Evolutionary conservation across 345 rosid species (phyloP).

Genomic region (Murraya koenigii): DNA sequence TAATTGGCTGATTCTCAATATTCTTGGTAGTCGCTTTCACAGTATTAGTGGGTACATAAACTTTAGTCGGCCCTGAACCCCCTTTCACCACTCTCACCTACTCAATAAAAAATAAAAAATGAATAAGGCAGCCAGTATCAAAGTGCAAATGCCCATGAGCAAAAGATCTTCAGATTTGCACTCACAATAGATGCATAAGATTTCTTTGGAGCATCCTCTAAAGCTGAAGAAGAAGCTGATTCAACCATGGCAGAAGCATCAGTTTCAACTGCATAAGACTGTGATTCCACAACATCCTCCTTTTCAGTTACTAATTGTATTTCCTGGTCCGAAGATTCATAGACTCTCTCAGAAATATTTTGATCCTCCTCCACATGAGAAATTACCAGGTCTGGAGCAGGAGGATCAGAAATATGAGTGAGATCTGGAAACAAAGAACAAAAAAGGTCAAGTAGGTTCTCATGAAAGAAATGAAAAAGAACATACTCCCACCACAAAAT

Average conservation of each 20-base stretch:
- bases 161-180: slow-evolving; percentile 13
- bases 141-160: not conserved
- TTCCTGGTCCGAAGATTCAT: slow-evolving; percentile 43
- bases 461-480: not conserved
- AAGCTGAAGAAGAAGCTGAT: slow-evolving; percentile 33
- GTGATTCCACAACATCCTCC: slow-evolving; percentile 43
- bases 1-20: slow-evolving; percentile 29
- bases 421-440: slow-evolving; percentile 29
- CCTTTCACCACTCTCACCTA: slow-evolving; percentile 68
- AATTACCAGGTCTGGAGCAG: slow-evolving; percentile 27
- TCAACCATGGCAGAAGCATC: slow-evolving; percentile 34
- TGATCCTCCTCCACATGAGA: slow-evolving; percentile 35
- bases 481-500: not conserved
- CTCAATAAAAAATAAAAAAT: not conserved
- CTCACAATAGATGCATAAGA: slow-evolving; percentile 86
- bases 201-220: slow-evolving; percentile 65
- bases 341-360: slow-evolving; percentile 36
- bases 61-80: slow-evolving; percentile 36
- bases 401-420: slow-evolving; percentile 28
- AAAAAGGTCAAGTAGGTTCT: not conserved
- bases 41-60: slow-evolving; percentile 41
- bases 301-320: slow-evolving; percentile 26
- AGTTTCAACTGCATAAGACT: slow-evolving; percentile 22
- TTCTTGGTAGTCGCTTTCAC: slow-evolving; percentile 25
- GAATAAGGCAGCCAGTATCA: not conserved